Percentiles rank a stretch among this genome's conserved stretches.
Conservation (phyloP, 805 yeast species). For the Pichia kluyveri region DNA sequence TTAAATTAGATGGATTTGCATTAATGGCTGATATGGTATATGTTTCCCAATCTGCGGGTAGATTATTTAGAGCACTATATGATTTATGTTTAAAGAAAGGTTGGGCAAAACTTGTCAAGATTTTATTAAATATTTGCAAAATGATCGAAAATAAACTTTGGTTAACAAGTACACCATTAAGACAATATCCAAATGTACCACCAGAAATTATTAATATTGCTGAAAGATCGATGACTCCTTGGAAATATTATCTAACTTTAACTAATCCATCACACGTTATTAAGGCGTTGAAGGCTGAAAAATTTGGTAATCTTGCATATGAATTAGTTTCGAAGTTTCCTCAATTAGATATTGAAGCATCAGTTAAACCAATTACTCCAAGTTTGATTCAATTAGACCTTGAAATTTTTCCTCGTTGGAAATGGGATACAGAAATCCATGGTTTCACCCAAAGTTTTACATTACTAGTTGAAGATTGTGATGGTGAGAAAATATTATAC, state of each 20-base stretch:
- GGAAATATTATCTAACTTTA: conserved; percentile 65
- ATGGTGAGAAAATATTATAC: conserved; percentile 68
- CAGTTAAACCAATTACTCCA: conserved; percentile 71
- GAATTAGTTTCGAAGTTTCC: conserved; percentile 70
- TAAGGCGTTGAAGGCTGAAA: conserved; percentile 67
- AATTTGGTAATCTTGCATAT: conserved; percentile 49
- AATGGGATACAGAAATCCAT: conserved; percentile 63
- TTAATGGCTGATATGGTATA: conserved; percentile 88
- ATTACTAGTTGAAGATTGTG: conserved; percentile 70
- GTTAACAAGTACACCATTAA: conserved; percentile 75
- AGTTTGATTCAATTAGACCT: conserved; percentile 57
- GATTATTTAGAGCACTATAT: conserved; percentile 76
- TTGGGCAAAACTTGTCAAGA: conserved; percentile 60
- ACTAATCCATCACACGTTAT: conserved; percentile 66
- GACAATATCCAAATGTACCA: conserved; percentile 76
- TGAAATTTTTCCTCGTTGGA: conserved; percentile 64
- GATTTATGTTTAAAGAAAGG: conserved; percentile 64
- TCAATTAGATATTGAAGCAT: conserved; percentile 44
- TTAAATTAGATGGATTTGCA: conserved; percentile 80
- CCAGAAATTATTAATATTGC: conserved; percentile 58
- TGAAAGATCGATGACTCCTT: conserved; percentile 77
- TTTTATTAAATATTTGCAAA: conserved; percentile 57
- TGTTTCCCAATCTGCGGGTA: conserved; percentile 86
- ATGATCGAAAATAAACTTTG: conserved; percentile 78
- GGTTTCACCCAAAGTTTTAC: conserved; percentile 58